Percentiles rank a stretch among this genome's conserved stretches.
Conservation (phyloP, 1,284 basidiomycete genomes). For the Mycosarcoma mackinlayi region DNA sequence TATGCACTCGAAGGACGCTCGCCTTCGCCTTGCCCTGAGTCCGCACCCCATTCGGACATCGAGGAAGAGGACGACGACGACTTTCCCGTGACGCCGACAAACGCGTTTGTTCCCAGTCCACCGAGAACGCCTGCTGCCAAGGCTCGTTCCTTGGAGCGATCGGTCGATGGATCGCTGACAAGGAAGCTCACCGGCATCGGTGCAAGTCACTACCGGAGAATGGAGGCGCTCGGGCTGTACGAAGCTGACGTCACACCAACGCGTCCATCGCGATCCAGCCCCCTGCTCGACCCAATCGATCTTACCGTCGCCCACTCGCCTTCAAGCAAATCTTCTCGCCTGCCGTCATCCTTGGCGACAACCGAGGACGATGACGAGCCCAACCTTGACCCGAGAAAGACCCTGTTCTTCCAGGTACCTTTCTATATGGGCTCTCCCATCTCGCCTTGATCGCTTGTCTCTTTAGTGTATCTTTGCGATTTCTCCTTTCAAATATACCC, state of each 20-base stretch:
- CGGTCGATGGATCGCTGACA: constrained; percentile 1
- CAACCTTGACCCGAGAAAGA: constrained; percentile 24
- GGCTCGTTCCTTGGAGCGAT: not conserved
- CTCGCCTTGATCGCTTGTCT: too few species aligned
- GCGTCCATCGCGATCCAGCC: constrained; percentile 8
- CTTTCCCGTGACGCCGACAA: constrained; percentile 39
- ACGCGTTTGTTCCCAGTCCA: constrained; percentile 21
- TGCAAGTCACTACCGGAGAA: constrained; percentile 32
- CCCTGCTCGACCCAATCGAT: constrained; percentile 19
- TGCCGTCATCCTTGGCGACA: not conserved
- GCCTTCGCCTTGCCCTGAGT: constrained; percentile 6
- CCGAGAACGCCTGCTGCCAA: constrained; percentile 26
- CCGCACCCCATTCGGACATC: constrained; percentile 18
- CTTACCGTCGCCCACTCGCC: constrained; percentile 32
- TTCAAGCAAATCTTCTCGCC: constrained; percentile 4
- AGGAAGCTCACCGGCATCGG: constrained; percentile 20
- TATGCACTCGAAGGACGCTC: constrained; percentile 37
- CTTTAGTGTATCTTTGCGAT: not conserved
- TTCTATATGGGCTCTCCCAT: constrained; percentile 36
- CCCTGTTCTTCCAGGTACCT: constrained; percentile 36
- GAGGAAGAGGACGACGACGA: constrained; percentile 38
- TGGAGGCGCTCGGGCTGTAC: constrained; percentile 40
- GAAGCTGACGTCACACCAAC: constrained; percentile 25
- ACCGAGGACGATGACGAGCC: constrained; percentile 9
- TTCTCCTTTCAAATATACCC: not conserved